Evolutionary conservation across 352 stramenopile species (phyloP), one percentile per base, ranked within the genome.

Genomic region (Pythium chondricola): DNA sequence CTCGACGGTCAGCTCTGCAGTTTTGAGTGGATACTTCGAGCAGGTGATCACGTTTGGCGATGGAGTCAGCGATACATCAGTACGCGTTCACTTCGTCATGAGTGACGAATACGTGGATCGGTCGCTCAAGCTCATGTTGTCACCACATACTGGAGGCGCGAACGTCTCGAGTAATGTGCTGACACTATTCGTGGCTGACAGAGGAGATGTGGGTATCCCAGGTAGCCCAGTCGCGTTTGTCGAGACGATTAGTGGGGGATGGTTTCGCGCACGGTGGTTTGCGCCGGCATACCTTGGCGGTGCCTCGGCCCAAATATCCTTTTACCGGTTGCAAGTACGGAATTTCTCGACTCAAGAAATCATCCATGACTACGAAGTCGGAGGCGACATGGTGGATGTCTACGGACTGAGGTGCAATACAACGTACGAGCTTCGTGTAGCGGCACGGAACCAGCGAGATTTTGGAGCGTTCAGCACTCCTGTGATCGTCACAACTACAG

Each of bases 141-240:
- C 33, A 1, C 63, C 65, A 27, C 31, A 59, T 6, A 74, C 67
- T 0, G 48, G 51, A 24, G 67, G 65, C 14, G 57, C 57, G 11
- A 52, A 40, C 20, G 25, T 61, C 0, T 55, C 32, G 13, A 25
- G 31, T 8, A 36, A 43, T 14, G 47, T 30, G 8, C 54, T 69
- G 42, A 61, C 43, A 0, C 25, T 82, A 9, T 37, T 31, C 6
- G 49, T 85, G 18, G 6, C 47, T 4, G 70, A 82, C 36, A 57
- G 65, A 49, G 68, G 70, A 3, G 65, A 76, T 22, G 27, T 71
- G n/a, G 74, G 73, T 45, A 26, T 65, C 10, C 58, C 73, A 25
- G 68, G 60, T n/a, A 48, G 27, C 10, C 63, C 67, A 10, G 10
- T 22, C 21, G 13, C 69, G 1, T 14, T 8, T 1, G 18, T 37